Percentiles rank a stretch among this genome's conserved stretches.
Conservation (phyloP, 1,139 yeast genomes). For the Meyerozyma smithsonii region DNA sequence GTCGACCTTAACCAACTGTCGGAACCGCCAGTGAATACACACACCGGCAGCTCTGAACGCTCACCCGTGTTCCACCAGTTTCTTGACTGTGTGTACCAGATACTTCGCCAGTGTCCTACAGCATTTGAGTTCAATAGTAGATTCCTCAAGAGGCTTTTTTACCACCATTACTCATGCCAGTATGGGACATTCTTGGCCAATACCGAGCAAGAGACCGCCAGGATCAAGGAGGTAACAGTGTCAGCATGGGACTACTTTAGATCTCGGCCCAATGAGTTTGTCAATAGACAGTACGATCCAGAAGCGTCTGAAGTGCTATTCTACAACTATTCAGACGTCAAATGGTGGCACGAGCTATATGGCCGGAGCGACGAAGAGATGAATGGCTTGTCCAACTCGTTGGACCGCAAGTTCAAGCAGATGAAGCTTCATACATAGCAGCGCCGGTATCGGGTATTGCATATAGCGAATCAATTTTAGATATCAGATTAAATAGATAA, state of each 20-base stretch:
- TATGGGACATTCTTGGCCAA: conserved; percentile 87
- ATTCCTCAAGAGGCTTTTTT: conserved; percentile 73
- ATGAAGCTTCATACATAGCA: conserved; percentile 20
- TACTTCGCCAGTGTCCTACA: conserved; percentile 64
- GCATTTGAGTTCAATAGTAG: conserved; percentile 86
- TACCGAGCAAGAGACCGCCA: conserved; percentile 55
- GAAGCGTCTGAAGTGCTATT: conserved; percentile 44
- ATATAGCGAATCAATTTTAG: background rate
- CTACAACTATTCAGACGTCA: conserved; percentile 63
- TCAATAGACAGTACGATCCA: conserved; percentile 42
- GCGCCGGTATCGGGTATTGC: background rate
- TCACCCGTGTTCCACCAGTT: conserved; percentile 95
- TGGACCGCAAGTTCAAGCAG: conserved; percentile 40
- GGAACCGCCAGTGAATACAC: conserved; percentile 17
- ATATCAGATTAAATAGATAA: background rate
- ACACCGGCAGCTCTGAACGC: conserved; percentile 43
- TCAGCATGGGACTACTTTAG: conserved; percentile 94
- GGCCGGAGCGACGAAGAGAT: conserved; percentile 79
- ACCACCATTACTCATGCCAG: conserved; percentile 90
- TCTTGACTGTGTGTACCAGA: conserved; percentile 81
- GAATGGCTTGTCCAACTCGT: conserved; percentile 54
- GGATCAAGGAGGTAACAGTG: conserved; percentile 48
- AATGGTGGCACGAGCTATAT: conserved; percentile 85
- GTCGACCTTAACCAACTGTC: conserved; percentile 9
- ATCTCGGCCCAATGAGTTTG: conserved; percentile 69